Evolutionary conservation across 257 asterid genomes (phyloP), one percentile per base, ranked within the genome.

Genomic region (Haberlea rhodopensis): DNA sequence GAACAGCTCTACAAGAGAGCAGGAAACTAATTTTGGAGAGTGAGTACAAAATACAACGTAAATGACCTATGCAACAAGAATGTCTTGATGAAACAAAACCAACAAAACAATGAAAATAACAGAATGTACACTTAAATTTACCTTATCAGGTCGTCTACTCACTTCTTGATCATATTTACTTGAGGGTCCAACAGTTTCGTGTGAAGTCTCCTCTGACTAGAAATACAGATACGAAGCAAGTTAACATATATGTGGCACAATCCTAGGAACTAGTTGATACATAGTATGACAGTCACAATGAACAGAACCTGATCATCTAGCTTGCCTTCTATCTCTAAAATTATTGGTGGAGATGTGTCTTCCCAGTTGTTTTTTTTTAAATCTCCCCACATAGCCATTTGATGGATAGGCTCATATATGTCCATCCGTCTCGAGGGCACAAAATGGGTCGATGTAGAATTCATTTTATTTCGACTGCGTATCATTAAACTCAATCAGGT

Each of bases 381-480:
- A 60, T 88, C 96, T 46, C 71, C 87, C 96, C 98, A 91, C 88
- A 80, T 83, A 59, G 77, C 73, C 73, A 88, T 68, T 62, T 81
- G 96, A 61, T 83, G 91, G 55, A 81, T 71, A 1, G 95, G 85
- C 27, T 91, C 96, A 28, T 78, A 91, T 53, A 88, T 65, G 53
- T 87, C 97, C 95, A 91, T 88, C 71, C 94, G 78, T 55, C 90
- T 76, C 5, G 94, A 71, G 32, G 96, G 89, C 57, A 86, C 84
- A 73, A 88, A 91, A 46, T 86, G 90, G 1, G 90, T 80, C 8
- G 91, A 78, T 48, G 90, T 56, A 13, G 96, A 85, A 75, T 86
- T 79, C 96, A 90, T 92, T 67, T 34, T 71, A 66, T 53, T 57
- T 21, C 9, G 48, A 19, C 86, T 76, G 81, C 46, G 18, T 13